These are phyloP conservation scores for Tricholoma flavovirens DNA, from an alignment of 768 basidiomycete species.

Conservation along the genomic window DNA sequence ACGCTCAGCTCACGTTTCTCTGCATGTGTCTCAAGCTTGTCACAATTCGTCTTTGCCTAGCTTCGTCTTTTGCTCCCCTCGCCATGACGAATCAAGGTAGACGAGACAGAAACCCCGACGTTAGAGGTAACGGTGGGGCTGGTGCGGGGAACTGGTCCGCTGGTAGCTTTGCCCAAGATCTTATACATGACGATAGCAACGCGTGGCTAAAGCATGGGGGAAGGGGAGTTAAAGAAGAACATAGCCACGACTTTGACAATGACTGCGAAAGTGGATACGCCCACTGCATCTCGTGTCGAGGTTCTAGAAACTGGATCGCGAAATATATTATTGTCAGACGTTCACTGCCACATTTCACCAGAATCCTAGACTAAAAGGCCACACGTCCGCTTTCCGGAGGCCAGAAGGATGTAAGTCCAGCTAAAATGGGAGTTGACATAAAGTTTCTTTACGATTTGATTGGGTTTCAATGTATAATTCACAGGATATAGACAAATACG, in stretches of 20 bases:
- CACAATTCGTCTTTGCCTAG: neutral
- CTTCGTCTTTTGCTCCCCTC: neutral
- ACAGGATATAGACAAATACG: slow-evolving; percentile 1
- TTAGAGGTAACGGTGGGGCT: neutral
- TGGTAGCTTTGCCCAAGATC: neutral
- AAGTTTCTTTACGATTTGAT: neutral
- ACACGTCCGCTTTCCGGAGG: neutral
- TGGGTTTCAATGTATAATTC: neutral
- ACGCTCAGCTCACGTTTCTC: neutral
- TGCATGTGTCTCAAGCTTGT: neutral
- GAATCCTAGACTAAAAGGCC: neutral
- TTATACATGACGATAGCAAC: neutral
- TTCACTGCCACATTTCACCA: neutral
- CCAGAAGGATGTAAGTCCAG: neutral
- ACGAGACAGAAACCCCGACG: neutral
- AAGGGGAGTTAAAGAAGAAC: slow-evolving; percentile 1
- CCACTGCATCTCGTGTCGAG: neutral
- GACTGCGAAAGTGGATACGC: neutral
- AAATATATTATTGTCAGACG: neutral
- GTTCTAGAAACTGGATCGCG: neutral
- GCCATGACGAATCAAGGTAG: neutral
- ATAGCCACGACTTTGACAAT: slow-evolving; percentile 6
- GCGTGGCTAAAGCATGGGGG: slow-evolving; percentile 3
- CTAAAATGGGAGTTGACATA: neutral
- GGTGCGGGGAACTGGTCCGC: neutral